Conservation (phyloP, 139 green algal genomes). For the Eudorina sp. region DNA sequence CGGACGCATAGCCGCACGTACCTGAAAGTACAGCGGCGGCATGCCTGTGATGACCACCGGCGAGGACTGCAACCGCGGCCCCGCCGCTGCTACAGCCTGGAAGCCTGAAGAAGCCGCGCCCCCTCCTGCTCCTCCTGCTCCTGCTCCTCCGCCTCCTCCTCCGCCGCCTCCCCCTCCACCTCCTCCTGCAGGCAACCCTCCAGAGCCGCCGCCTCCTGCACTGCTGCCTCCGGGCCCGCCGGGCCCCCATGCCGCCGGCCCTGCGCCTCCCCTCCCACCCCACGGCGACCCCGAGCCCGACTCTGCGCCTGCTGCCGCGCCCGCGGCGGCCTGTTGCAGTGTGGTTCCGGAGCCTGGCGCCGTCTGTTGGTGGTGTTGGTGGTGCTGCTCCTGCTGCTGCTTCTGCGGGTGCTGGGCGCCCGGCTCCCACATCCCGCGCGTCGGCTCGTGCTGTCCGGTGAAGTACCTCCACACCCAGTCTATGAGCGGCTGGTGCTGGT, state of each 20-base stretch:
- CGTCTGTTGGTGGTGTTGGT: background rate
- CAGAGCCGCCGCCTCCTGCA: too few species aligned
- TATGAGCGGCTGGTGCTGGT: constrained; percentile 55
- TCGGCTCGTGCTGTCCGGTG: constrained; percentile 52
- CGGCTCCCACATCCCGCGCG: constrained; percentile 29
- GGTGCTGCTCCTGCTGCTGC: too few species aligned
- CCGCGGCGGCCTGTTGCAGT: background rate
- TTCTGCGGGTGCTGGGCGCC: too few species aligned
- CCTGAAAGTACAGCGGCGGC: constrained; percentile 81
- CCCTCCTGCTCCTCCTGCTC: background rate
- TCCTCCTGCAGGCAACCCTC: background rate
- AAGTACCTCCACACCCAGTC: constrained; percentile 75
- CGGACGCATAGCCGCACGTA: background rate
- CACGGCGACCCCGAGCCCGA: too few species aligned
- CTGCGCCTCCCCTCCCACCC: too few species aligned
- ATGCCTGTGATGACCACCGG: constrained; percentile 50
- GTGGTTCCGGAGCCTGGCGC: background rate
- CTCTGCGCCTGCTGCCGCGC: too few species aligned
- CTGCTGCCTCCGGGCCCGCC: too few species aligned
- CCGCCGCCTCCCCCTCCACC: background rate
- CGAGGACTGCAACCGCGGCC: background rate
- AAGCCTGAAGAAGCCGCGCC: background rate
- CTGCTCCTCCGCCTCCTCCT: background rate
- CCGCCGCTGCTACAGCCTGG: background rate
- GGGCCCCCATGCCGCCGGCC: too few species aligned